These are phyloP conservation scores for Penicillium sp. DNA, from an alignment of 2,329 filamentous ascomycete genomes.

Conservation along the genomic window DNA sequence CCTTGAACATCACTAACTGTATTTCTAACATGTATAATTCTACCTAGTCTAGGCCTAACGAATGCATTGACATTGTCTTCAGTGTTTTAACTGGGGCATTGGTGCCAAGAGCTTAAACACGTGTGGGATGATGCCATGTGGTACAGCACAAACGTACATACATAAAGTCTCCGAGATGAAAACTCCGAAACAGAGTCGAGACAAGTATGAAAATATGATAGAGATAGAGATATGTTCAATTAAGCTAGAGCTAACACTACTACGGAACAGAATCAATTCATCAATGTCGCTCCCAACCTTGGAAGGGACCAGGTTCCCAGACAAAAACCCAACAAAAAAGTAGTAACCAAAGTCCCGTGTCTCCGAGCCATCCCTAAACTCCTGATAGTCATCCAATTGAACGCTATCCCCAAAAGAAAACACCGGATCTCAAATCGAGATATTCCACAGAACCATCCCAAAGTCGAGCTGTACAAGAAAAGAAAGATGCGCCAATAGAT, in stretches of 20 bases:
- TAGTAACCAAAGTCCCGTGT: constrained; percentile 10
- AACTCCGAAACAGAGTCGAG: not conserved
- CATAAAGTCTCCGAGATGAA: not conserved
- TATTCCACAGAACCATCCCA: constrained; percentile 18
- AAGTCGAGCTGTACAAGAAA: constrained; percentile 25
- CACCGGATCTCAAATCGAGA: constrained; percentile 20
- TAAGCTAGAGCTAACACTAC: constrained; percentile 17
- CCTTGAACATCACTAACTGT: not conserved
- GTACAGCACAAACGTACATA: not conserved
- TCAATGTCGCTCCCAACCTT: constrained; percentile 5
- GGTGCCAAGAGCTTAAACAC: not conserved
- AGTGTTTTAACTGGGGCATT: not conserved
- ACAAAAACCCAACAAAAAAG: constrained; percentile 6
- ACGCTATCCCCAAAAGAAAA: constrained; percentile 13
- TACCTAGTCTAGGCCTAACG: not conserved
- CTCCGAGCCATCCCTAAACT: constrained; percentile 16
- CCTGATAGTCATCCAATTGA: constrained; percentile 15
- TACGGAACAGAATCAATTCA: constrained; percentile 2
- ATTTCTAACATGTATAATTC: not conserved
- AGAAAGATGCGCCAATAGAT: constrained; percentile 17
- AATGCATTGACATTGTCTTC: not conserved
- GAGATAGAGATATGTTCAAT: constrained; percentile 18
- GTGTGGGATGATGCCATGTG: not conserved
- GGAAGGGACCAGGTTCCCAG: constrained; percentile 1
- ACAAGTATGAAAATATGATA: not conserved